Conservation (phyloP, 108 stramenopile species). For the Schizochytrium sp. region DNA sequence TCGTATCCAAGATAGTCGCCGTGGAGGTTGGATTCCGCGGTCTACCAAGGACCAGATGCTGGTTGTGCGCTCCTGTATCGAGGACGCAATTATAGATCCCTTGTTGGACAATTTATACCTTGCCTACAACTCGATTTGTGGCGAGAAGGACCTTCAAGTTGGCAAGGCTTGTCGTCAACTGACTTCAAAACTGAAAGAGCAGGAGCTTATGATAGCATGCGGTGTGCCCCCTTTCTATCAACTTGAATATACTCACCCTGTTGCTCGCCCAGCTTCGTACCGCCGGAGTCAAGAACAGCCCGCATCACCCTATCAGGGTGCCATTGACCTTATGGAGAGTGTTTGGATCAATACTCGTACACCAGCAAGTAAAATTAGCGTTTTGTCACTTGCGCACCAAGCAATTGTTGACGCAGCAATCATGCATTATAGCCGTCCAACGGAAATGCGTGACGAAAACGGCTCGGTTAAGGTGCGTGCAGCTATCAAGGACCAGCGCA, state of each 20-base stretch:
- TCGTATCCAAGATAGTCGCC: constrained; percentile 29
- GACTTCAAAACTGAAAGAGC: neutral
- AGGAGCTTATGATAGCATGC: constrained; percentile 4
- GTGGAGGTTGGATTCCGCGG: constrained; percentile 44
- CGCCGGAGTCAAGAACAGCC: neutral
- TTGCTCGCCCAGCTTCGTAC: neutral
- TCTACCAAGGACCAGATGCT: constrained; percentile 34
- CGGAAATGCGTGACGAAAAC: neutral
- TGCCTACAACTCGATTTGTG: neutral
- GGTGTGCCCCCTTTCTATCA: constrained; percentile 28
- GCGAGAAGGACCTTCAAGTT: neutral
- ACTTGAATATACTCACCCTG: constrained; percentile 1
- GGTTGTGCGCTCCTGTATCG: constrained; percentile 21
- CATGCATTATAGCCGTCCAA: constrained; percentile 16
- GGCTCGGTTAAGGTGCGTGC: neutral
- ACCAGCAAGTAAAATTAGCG: constrained; percentile 43
- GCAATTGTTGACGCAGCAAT: constrained; percentile 29
- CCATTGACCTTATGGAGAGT: constrained; percentile 34
- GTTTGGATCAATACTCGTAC: constrained; percentile 20
- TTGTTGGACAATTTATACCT: constrained; percentile 49
- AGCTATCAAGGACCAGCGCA: constrained; percentile 22
- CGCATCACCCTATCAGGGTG: constrained; percentile 29
- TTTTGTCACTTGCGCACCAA: constrained; percentile 27
- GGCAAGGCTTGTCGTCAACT: neutral
- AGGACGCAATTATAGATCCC: constrained; percentile 30